Percentiles rank a stretch among this genome's conserved stretches.
Evolutionary conservation across 495 filamentous ascomycete species (phyloP).

Genomic region (Neurospora tetraspora): DNA sequence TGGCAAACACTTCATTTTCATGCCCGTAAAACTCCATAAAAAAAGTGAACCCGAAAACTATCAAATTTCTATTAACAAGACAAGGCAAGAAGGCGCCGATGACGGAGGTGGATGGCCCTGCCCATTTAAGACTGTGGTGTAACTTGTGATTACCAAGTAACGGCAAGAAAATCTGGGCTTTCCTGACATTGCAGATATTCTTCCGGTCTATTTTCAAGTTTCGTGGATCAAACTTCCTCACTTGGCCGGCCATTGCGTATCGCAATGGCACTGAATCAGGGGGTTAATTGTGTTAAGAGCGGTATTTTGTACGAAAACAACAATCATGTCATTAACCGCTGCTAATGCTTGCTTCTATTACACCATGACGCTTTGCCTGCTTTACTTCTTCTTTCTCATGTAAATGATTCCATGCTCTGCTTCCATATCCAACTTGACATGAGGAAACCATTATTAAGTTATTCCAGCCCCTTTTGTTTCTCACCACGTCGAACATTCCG

Average conservation of each 20-base stretch:
- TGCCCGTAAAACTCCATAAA: too few relatives aligned
- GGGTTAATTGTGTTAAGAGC: too few relatives aligned
- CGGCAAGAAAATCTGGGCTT: background rate
- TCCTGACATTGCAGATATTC: background rate
- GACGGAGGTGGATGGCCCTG: background rate
- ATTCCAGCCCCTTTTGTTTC: background rate
- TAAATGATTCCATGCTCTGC: too few relatives aligned
- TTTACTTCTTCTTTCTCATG: background rate
- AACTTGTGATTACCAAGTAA: background rate
- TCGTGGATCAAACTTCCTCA: background rate
- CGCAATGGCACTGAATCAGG: too few relatives aligned
- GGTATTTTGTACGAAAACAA: background rate
- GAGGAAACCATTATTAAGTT: background rate
- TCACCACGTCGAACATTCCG: background rate
- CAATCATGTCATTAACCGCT: background rate
- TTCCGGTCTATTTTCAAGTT: background rate
- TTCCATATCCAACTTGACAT: background rate
- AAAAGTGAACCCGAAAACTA: too few relatives aligned
- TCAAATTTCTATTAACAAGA: background rate
- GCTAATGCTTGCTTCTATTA: slow-evolving; percentile 5
- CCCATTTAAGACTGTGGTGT: background rate
- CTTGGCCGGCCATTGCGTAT: too few relatives aligned
- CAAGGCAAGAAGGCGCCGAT: background rate
- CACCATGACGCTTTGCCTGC: background rate
- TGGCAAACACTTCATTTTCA: too few relatives aligned